Conservation (phyloP, 2,329 filamentous ascomycete species). For the Teratosphaeriaceae sp. region DNA sequence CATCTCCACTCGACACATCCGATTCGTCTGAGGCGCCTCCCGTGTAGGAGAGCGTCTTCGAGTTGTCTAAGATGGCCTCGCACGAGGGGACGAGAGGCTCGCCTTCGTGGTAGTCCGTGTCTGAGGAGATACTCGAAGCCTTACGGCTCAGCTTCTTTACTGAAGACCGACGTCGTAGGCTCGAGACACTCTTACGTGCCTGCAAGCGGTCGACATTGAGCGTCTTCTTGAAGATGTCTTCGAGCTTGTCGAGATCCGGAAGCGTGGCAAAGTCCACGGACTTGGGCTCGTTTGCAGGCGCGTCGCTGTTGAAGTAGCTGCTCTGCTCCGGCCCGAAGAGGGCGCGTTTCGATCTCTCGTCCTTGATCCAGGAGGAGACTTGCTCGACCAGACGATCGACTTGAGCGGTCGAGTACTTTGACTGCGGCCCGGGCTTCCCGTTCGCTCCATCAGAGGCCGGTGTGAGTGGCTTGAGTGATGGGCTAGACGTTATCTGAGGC, state of each 20-base stretch:
- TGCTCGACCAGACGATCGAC: constrained; percentile 45
- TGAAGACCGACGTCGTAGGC: constrained; percentile 19
- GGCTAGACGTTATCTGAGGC: constrained; percentile 23
- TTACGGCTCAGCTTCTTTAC: constrained; percentile 27
- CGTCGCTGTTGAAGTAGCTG: constrained; percentile 6
- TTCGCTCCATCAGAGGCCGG: constrained; percentile 1
- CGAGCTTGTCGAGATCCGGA: constrained; percentile 67
- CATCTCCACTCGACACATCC: constrained; percentile 40
- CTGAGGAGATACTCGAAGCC: constrained; percentile 57
- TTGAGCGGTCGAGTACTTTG: constrained; percentile 9
- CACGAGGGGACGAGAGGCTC: constrained; percentile 78
- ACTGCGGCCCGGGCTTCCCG: constrained; percentile 6
- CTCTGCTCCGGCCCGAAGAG: neutral
- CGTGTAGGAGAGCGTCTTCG: constrained; percentile 74
- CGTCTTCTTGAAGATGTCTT: constrained; percentile 68
- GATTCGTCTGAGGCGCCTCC: constrained; percentile 45
- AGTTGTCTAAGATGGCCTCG: constrained; percentile 80
- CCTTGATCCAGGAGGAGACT: constrained; percentile 75
- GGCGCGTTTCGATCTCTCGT: constrained; percentile 51
- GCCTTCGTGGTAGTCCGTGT: constrained; percentile 78
- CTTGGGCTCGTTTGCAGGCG: constrained; percentile 4
- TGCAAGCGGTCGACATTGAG: constrained; percentile 26
- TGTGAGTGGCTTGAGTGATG: constrained; percentile 14
- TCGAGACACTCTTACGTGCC: constrained; percentile 11
- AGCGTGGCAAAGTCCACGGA: neutral